Evolutionary conservation across 331 rosid genomes (phyloP).

Genomic region (Pyrus hybrid): DNA sequence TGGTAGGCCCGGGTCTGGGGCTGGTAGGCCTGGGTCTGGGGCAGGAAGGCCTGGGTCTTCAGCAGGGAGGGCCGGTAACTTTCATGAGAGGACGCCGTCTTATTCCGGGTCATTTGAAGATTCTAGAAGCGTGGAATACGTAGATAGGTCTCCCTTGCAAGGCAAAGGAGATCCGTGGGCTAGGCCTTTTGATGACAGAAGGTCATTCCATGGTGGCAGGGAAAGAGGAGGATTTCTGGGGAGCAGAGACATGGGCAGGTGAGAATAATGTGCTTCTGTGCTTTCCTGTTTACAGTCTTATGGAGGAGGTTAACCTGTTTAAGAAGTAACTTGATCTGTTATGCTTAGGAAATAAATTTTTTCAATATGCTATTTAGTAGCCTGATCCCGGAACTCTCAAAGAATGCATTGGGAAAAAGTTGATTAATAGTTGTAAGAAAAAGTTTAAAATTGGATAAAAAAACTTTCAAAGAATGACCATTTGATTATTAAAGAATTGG

Average conservation of each 20-base stretch:
- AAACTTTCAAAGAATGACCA: not conserved
- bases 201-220: constrained; percentile 58
- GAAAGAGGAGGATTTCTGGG: constrained; percentile 51
- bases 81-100: constrained; percentile 64
- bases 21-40: constrained; percentile 74
- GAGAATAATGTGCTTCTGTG: not conserved
- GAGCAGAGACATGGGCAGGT: constrained; percentile 71
- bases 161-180: constrained; percentile 71
- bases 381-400: no score
- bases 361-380: no score
- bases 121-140: constrained; percentile 49
- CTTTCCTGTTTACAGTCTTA: not conserved
- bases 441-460: no score
- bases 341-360: not conserved
- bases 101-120: constrained; percentile 74
- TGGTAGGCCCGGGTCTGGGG: constrained; percentile 70
- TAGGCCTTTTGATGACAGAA: constrained; percentile 70
- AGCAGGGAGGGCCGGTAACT: constrained; percentile 30
- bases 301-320: not conserved
- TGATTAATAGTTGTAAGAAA: no score
- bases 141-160: constrained; percentile 70
- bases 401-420: no score
- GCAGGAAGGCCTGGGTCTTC: constrained; percentile 47
- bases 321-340: not conserved
- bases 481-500: not conserved